Percentiles rank a stretch among this genome's conserved stretches.
Evolutionary conservation across 164 flowering plant genomes (phyloP).

Genomic region (Saururus chinensis): DNA sequence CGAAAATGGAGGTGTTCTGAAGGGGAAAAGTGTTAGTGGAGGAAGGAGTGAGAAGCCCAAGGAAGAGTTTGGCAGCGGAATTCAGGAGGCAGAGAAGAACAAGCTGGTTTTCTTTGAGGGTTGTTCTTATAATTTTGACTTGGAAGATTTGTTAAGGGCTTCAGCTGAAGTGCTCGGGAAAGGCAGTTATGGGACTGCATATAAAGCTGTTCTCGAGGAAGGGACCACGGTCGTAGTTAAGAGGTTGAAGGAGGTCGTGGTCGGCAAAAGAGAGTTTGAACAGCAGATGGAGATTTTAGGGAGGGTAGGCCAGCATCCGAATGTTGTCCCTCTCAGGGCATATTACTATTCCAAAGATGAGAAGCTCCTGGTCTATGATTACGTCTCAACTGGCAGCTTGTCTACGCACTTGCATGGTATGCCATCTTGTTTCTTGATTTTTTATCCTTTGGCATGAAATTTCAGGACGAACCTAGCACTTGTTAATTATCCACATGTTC

Average conservation of each 20-base stretch:
- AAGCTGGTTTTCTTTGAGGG: conserved; percentile 29
- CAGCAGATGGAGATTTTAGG: conserved; percentile 75
- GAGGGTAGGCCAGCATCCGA: conserved; percentile 52
- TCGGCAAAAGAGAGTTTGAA: conserved; percentile 59
- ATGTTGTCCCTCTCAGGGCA: conserved; percentile 74
- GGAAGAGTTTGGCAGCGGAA: conserved; percentile 73
- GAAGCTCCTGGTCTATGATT: conserved; percentile 87
- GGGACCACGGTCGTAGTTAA: conserved; percentile 80
- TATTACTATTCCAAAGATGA: conserved; percentile 80
- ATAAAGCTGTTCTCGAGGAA: conserved; percentile 70
- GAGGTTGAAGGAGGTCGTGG: conserved; percentile 73
- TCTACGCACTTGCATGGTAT: conserved; percentile 80
- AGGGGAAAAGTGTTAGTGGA: conserved; percentile 32
- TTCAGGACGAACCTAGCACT: too few species aligned
- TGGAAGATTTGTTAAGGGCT: conserved; percentile 31
- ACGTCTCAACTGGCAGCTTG: conserved; percentile 74
- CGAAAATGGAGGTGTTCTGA: conserved; percentile 14
- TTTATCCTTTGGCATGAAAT: not conserved
- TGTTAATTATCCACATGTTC: too few species aligned
- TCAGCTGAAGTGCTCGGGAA: conserved; percentile 79
- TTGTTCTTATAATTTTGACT: conserved; percentile 21
- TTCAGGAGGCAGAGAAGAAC: conserved; percentile 48
- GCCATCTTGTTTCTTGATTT: not conserved
- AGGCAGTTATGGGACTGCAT: conserved; percentile 84
- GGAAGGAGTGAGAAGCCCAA: conserved; percentile 46